Conservation (phyloP, 2,329 filamentous ascomycete species). For the Beauveria bassiana region DNA sequence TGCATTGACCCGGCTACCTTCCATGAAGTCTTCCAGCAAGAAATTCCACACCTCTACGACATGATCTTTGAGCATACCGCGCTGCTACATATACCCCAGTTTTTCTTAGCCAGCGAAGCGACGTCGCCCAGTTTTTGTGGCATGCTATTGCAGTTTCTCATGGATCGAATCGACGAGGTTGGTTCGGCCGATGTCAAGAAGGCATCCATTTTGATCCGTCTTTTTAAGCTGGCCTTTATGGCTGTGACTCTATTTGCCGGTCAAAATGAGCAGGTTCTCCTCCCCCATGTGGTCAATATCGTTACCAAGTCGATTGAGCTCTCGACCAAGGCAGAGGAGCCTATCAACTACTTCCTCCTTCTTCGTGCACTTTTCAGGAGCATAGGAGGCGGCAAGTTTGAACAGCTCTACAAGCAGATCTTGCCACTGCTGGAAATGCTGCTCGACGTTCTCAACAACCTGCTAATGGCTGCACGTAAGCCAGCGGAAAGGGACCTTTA, state of each 20-base stretch:
- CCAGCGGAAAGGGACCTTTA: slow-evolving; percentile 89
- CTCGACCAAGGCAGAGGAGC: slow-evolving; percentile 90
- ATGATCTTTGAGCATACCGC: slow-evolving; percentile 97
- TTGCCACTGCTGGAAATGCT: slow-evolving; percentile 94
- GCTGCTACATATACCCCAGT: slow-evolving; percentile 90
- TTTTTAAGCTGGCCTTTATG: slow-evolving; percentile 99
- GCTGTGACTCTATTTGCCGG: slow-evolving; percentile 91
- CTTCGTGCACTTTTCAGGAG: slow-evolving; percentile 88
- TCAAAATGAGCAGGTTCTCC: slow-evolving; percentile 90
- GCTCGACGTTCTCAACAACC: slow-evolving; percentile 90
- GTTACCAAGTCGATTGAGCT: slow-evolving; percentile 96
- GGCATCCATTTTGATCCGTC: slow-evolving; percentile 81
- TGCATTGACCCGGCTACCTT: slow-evolving; percentile 98
- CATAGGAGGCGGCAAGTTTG: slow-evolving; percentile 94
- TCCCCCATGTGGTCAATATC: slow-evolving; percentile 95
- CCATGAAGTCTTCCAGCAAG: slow-evolving; percentile 95
- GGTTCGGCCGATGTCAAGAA: slow-evolving; percentile 87
- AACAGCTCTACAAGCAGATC: slow-evolving; percentile 97
- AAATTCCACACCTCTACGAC: slow-evolving; percentile 93
- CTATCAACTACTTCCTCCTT: slow-evolving; percentile 97
- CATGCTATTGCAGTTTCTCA: slow-evolving; percentile 94
- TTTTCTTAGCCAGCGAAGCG: slow-evolving; percentile 96
- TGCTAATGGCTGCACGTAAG: slow-evolving; percentile 83
- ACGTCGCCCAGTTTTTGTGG: slow-evolving; percentile 96
- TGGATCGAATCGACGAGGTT: slow-evolving; percentile 93